Evolutionary conservation across 2,329 filamentous ascomycete species (phyloP).

Genomic region (Exophiala lecanii-corni): DNA sequence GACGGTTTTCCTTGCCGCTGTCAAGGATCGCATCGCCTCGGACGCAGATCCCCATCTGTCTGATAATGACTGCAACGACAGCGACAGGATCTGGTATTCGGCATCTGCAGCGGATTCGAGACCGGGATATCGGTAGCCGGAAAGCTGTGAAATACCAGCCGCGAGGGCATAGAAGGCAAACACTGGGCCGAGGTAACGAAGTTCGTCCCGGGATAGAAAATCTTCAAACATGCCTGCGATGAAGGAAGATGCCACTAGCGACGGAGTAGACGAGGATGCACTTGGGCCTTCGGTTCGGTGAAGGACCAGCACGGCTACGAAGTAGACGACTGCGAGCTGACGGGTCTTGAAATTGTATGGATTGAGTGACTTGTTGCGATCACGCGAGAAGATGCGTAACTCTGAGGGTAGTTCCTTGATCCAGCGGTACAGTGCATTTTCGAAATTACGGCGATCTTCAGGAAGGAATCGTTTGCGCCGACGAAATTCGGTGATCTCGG

Average conservation of each 20-base stretch:
- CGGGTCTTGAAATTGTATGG: slow-evolving; percentile 37
- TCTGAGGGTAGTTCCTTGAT: slow-evolving; percentile 1
- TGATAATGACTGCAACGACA: neutral
- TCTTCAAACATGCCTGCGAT: slow-evolving; percentile 43
- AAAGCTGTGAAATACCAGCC: slow-evolving; percentile 15
- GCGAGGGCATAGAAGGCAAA: slow-evolving; percentile 9
- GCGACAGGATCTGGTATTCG: neutral
- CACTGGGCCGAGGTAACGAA: slow-evolving; percentile 7
- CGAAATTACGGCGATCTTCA: neutral
- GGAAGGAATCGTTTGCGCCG: slow-evolving; percentile 25
- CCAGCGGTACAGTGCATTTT: slow-evolving; percentile 1
- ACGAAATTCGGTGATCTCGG: slow-evolving; percentile 28
- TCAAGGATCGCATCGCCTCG: neutral
- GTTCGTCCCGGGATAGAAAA: slow-evolving; percentile 30
- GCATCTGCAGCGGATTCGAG: neutral
- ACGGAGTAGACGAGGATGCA: slow-evolving; percentile 30
- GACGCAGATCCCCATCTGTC: neutral
- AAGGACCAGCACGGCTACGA: slow-evolving; percentile 38
- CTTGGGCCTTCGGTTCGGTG: slow-evolving; percentile 31
- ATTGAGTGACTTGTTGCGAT: neutral
- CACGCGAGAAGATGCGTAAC: neutral
- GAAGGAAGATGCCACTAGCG: slow-evolving; percentile 40
- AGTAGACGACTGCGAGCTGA: slow-evolving; percentile 35
- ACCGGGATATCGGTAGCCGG: neutral
- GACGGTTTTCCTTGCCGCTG: neutral